These are phyloP conservation scores for Macrophomina pseudophaseolina DNA, from an alignment of 2,329 filamentous ascomycete genomes.

Conservation along the genomic window DNA sequence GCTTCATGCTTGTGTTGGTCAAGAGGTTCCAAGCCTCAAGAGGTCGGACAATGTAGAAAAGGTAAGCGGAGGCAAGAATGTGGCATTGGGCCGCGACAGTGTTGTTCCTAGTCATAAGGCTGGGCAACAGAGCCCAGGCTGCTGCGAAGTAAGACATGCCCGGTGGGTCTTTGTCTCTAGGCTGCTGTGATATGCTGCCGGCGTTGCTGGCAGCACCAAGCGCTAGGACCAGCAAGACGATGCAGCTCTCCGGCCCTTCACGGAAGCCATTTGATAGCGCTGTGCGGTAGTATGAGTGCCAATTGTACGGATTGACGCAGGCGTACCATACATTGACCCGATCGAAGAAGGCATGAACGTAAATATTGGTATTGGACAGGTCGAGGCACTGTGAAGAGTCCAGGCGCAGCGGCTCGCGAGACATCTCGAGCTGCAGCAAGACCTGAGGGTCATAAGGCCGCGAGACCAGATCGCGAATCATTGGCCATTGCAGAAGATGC, in stretches of 20 bases:
- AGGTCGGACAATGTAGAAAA: constrained; percentile 81
- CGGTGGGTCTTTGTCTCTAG: constrained; percentile 71
- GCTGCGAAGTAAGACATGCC: constrained; percentile 81
- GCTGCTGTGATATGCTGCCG: constrained; percentile 76
- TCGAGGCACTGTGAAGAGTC: constrained; percentile 67
- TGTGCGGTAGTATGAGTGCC: constrained; percentile 75
- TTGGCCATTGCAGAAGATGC: constrained; percentile 78
- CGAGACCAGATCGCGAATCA: constrained; percentile 78
- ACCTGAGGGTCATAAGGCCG: constrained; percentile 80
- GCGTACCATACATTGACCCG: constrained; percentile 86
- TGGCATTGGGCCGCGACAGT: constrained; percentile 81
- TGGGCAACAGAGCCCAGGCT: constrained; percentile 77
- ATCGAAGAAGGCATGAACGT: constrained; percentile 80
- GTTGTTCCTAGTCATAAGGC: constrained; percentile 79
- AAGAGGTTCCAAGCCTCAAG: constrained; percentile 83
- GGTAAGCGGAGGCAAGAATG: constrained; percentile 78
- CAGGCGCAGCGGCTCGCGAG: constrained; percentile 72
- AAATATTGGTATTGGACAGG: constrained; percentile 73
- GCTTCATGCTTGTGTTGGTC: constrained; percentile 79
- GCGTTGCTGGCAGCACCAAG: constrained; percentile 76
- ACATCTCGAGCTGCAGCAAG: constrained; percentile 81
- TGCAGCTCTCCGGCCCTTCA: constrained; percentile 80
- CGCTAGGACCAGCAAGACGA: constrained; percentile 77
- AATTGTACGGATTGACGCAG: constrained; percentile 81
- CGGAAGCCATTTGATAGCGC: constrained; percentile 77